Evolutionary conservation across 1,284 basidiomycete species (phyloP), one percentile per base, ranked within the genome.

Genomic region (Heterobasidion parviporum): DNA sequence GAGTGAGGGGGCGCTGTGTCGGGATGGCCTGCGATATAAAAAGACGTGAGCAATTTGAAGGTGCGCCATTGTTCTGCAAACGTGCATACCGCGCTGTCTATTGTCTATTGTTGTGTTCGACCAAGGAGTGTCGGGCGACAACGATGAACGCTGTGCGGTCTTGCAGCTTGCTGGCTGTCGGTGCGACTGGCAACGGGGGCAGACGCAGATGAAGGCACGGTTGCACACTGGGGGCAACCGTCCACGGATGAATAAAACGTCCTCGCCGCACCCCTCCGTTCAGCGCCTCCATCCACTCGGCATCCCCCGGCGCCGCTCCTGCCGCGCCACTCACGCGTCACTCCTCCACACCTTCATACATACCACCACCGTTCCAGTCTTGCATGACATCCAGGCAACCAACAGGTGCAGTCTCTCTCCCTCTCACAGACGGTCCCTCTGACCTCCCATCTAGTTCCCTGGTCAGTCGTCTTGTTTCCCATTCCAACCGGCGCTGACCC

Each of bases 11-110:
- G 26, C 32, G 18, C 18, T 26, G 10, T 43, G 41, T 33, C 34
- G 12, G 46, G 47, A 15, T 7, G 38, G 38, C 38, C 38, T 41
- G 38, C 10, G 34, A 34, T 8, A 45, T 18, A 32, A 50, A 43
- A 56, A 32, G 36, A 56, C 16, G 50, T 45, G 32, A 47, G 50
- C n/a, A 46, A 34, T 54, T 20, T 36, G 56, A 41, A 26, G 33
- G 41, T 26, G 26, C 26, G 35, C 26, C 54, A 56, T 56, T 56
- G 54, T 56, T 56, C 53, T 16, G 33, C 15, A 54, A 47, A 46
- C n/a, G 51, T 4, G 45, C 53, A 7, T 36, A 47, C 44, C 32
- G 26, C 41, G 15, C 18, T 34, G 32, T 54, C 34, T 46, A 46
- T 46, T 47, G 53, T 54, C 34, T 36, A 33, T 16, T 26, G 33